Evolutionary conservation across 1,139 yeast species (phyloP).

Genomic region (Geotrichum candidum): DNA sequence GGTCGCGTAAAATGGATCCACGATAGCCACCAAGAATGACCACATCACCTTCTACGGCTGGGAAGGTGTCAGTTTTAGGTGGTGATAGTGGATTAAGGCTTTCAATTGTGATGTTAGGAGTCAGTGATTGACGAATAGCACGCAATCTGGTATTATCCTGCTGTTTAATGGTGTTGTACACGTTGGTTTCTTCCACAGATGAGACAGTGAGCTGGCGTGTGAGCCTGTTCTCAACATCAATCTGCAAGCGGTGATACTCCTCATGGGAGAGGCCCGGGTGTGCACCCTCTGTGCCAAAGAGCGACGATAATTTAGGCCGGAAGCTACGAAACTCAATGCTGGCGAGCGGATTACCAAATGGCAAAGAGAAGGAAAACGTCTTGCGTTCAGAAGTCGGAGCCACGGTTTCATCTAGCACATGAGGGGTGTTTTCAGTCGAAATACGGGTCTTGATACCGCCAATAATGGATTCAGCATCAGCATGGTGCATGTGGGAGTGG

Average conservation of each 20-base stretch:
- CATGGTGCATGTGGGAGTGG: conserved; percentile 19
- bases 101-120: conserved; percentile 45
- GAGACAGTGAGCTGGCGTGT: conserved; percentile 53
- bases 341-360: conserved; percentile 31
- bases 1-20: conserved; percentile 72
- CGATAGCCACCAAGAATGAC: conserved; percentile 83
- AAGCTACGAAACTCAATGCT: conserved; percentile 23
- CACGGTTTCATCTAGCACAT: not conserved
- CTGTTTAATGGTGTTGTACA: conserved; percentile 51
- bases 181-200: conserved; percentile 58
- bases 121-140: conserved; percentile 60
- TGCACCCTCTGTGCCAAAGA: conserved; percentile 18
- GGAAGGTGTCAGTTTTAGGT: conserved; percentile 27
- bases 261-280: not conserved
- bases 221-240: conserved; percentile 34
- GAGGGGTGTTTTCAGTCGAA: conserved; percentile 3
- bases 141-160: conserved; percentile 61
- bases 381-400: conserved; percentile 19
- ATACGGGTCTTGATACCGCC: conserved; percentile 26
- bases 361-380: conserved; percentile 31
- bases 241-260: not conserved
- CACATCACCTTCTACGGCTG: conserved; percentile 64
- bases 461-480: conserved; percentile 31
- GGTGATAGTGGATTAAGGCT: conserved; percentile 20
- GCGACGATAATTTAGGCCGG: conserved; percentile 19